Conservation (phyloP, 2,329 filamentous ascomycete genomes). For the Fusarium guadeloupense region DNA sequence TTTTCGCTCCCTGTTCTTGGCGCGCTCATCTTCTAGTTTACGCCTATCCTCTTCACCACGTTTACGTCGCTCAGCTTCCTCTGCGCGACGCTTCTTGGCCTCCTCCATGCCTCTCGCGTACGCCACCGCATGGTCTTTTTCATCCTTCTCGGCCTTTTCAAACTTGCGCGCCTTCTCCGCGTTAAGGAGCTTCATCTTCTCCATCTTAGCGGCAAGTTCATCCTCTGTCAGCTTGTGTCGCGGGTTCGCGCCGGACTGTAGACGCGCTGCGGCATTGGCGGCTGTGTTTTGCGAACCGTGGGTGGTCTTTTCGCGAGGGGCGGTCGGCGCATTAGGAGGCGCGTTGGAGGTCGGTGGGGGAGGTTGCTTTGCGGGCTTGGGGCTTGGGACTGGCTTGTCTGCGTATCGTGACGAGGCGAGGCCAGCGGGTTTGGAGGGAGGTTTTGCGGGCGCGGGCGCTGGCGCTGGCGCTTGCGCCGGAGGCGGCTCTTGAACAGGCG, state of each 20-base stretch:
- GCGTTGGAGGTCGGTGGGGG: constrained; percentile 39
- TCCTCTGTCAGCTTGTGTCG: constrained; percentile 68
- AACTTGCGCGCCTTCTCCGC: constrained; percentile 68
- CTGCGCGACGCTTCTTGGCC: constrained; percentile 59
- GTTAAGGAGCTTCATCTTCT: constrained; percentile 66
- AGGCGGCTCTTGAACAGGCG: constrained; percentile 17
- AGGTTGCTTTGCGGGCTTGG: constrained; percentile 26
- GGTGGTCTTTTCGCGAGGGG: constrained; percentile 42
- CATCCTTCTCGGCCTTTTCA: constrained; percentile 66
- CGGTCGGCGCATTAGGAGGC: constrained; percentile 46
- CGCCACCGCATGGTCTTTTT: constrained; percentile 63
- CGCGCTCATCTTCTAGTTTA: constrained; percentile 67
- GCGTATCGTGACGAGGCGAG: constrained; percentile 49
- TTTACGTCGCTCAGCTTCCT: constrained; percentile 61
- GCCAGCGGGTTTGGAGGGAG: constrained; percentile 30
- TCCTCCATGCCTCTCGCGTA: constrained; percentile 66
- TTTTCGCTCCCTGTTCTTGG: constrained; percentile 68
- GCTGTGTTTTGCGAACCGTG: constrained; percentile 44
- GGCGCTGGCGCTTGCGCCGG: constrained; percentile 13
- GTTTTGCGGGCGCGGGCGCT: constrained; percentile 24
- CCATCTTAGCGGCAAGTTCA: constrained; percentile 68
- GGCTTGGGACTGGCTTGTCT: constrained; percentile 41
- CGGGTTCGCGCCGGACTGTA: constrained; percentile 66
- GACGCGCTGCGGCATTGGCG: constrained; percentile 53
- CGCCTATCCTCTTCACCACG: constrained; percentile 62